phyloP scores from a whole-genome alignment of 192 early-diverging fungal species.

The Podila verticillata region DNA sequence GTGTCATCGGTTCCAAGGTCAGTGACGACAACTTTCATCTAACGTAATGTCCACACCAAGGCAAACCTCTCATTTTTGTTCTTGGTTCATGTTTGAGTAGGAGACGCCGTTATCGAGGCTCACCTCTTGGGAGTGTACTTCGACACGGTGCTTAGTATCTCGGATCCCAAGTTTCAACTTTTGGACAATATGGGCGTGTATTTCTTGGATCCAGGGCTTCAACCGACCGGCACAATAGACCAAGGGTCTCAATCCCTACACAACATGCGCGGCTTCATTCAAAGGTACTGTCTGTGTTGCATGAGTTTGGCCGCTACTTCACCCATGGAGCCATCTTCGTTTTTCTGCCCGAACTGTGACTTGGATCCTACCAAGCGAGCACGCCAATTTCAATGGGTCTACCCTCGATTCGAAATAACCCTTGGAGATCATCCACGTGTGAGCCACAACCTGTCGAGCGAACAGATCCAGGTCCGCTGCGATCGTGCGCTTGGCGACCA shows the following conservation, averaged over 20 bases:
- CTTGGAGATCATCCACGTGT: conserved; percentile 9
- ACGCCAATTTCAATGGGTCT: conserved; percentile 8
- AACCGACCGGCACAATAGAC: not conserved
- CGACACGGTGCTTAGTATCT: not conserved
- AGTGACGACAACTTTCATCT: no score
- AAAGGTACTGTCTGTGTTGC: conserved; percentile 19
- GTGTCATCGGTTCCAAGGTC: no score
- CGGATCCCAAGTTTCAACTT: no score
- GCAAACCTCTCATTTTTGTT: no score
- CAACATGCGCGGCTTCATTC: conserved; percentile 19
- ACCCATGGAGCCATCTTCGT: conserved; percentile 6
- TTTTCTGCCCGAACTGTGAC: conserved; percentile 25
- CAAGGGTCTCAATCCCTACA: no score
- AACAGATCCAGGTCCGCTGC: conserved; percentile 16
- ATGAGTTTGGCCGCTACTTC: conserved; percentile 6
- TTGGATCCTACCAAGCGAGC: conserved; percentile 7
- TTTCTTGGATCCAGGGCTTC: not conserved
- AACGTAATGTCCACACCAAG: no score
- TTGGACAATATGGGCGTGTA: no score
- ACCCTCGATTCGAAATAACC: conserved; percentile 20
- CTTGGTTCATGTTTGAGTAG: not conserved
- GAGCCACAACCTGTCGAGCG: not conserved
- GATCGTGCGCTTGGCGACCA: conserved; percentile 17
- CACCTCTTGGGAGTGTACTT: conserved; percentile 11
- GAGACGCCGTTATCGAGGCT: conserved; percentile 9